Percentiles rank a stretch among this genome's conserved stretches.
These are phyloP conservation scores for Phoenix roebelenii DNA, from an alignment of 176 grass and related monocot genomes.

Conservation along the genomic window DNA sequence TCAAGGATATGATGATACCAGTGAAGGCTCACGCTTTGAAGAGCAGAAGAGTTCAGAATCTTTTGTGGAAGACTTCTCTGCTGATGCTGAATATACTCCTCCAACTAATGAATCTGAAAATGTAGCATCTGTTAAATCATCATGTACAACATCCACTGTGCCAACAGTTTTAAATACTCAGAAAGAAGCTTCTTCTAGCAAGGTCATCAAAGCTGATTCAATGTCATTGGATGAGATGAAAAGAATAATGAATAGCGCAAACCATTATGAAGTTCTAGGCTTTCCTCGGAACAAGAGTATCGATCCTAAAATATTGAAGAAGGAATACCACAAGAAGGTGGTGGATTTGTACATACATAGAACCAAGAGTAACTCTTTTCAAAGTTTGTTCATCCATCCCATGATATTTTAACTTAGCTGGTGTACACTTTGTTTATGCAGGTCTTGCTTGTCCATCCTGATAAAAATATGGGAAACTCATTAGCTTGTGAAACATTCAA, in stretches of 20 bases:
- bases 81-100: constrained; percentile 48
- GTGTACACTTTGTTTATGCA: constrained; percentile 36
- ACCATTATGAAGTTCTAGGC: constrained; percentile 88
- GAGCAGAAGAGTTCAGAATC: constrained; percentile 53
- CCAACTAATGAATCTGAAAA: constrained; percentile 59
- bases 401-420: constrained; percentile 1
- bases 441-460: constrained; percentile 91
- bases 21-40: constrained; percentile 36
- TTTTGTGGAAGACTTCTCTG: constrained; percentile 53
- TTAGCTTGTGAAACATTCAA: constrained; percentile 96
- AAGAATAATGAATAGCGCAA: constrained; percentile 70
- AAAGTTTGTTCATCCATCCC: too few relatives aligned
- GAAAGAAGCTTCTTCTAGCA: constrained; percentile 62
- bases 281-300: constrained; percentile 35
- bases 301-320: constrained; percentile 49
- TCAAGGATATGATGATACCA: constrained; percentile 48
- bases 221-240: constrained; percentile 87
- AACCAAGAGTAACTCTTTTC: neutral
- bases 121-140: constrained; percentile 44
- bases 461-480: constrained; percentile 88
- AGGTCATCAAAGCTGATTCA: constrained; percentile 51
- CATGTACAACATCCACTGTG: constrained; percentile 41
- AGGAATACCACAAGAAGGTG: constrained; percentile 79
- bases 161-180: constrained; percentile 55
- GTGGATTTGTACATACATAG: neutral